These are phyloP conservation scores for Diplodia seriata DNA, from an alignment of 2,329 filamentous ascomycete species.

Conservation along the genomic window DNA sequence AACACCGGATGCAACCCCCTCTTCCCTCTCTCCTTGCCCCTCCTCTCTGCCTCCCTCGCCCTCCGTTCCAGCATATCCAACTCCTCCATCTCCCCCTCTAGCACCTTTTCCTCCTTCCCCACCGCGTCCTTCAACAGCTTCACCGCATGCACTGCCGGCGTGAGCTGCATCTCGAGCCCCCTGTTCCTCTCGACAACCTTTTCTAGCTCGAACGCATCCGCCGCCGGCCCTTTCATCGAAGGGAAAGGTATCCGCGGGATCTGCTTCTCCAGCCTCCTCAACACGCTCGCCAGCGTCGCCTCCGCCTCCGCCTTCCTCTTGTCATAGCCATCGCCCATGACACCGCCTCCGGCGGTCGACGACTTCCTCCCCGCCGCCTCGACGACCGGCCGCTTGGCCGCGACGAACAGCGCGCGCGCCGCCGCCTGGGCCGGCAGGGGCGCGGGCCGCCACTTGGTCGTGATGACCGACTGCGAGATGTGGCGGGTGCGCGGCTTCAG, in stretches of 20 bases:
- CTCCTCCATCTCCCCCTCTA: conserved; percentile 63
- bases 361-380: conserved; percentile 55
- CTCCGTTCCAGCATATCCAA: conserved; percentile 63
- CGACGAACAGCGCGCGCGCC: conserved; percentile 60
- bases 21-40: conserved; percentile 56
- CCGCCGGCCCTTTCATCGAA: conserved; percentile 56
- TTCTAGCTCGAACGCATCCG: conserved; percentile 68
- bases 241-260: conserved; percentile 71
- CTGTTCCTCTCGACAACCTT: conserved; percentile 65
- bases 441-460: conserved; percentile 61
- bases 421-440: conserved; percentile 46
- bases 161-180: conserved; percentile 65
- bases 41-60: conserved; percentile 61
- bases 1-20: conserved; percentile 34
- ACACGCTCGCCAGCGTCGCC: conserved; percentile 62
- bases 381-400: conserved; percentile 67
- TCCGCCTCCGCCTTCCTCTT: conserved; percentile 60
- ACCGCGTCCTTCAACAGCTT: conserved; percentile 66
- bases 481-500: conserved; percentile 46
- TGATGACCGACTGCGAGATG: conserved; percentile 48
- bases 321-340: conserved; percentile 2
- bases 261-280: conserved; percentile 64
- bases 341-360: background rate
- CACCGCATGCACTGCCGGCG: conserved; percentile 68
- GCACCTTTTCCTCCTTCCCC: conserved; percentile 61